Percentiles rank a stretch among this genome's conserved stretches.
Conservation (phyloP, 305 asterid genomes). For the Solanum hybrid region DNA sequence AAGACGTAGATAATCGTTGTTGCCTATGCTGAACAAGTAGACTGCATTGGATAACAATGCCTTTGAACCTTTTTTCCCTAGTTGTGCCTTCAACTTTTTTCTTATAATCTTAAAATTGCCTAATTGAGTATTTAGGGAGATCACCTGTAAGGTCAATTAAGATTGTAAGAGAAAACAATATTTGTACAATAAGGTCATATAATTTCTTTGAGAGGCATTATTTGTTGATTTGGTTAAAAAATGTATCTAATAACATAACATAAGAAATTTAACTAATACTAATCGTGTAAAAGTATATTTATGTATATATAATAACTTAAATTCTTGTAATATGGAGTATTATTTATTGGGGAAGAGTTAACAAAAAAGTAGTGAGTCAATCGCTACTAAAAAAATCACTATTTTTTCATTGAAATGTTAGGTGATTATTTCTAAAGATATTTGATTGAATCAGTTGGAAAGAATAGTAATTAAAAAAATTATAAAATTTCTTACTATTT, state of each 20-base stretch:
- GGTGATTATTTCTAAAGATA: neutral
- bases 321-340: neutral
- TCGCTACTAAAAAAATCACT: neutral
- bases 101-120: neutral
- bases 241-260: neutral
- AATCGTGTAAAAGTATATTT: neutral
- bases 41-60: neutral
- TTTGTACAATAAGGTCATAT: neutral
- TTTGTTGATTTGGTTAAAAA: neutral
- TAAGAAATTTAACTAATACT: neutral
- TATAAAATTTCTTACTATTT: neutral
- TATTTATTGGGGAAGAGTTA: neutral
- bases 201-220: neutral
- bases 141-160: neutral
- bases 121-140: neutral
- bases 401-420: neutral
- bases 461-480: neutral
- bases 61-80: neutral
- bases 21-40: constrained; percentile 2
- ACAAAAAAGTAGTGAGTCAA: neutral
- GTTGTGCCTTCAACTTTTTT: neutral
- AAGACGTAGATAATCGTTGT: neutral
- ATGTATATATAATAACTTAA: neutral
- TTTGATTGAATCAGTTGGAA: neutral
- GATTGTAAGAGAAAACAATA: neutral